phyloP scores from a whole-genome alignment of 2,329 filamentous ascomycete genomes.

The Colletotrichum coccodes region DNA sequence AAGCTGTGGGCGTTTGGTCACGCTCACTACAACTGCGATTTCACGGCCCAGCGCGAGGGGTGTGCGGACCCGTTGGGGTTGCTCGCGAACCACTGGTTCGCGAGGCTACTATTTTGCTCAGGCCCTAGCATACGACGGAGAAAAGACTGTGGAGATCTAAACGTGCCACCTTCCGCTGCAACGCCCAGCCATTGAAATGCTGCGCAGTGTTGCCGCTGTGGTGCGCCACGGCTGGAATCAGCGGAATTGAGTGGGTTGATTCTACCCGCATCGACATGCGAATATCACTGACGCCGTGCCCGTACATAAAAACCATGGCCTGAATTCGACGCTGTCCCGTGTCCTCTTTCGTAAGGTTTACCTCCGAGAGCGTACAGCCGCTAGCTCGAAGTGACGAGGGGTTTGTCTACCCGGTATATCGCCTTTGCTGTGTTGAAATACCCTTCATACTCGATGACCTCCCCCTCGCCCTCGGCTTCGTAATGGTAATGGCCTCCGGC shows the following conservation, averaged over 20 bases:
- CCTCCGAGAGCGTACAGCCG: no score
- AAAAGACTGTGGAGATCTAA: constrained; percentile 33
- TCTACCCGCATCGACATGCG: no score
- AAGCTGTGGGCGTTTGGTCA: constrained; percentile 59
- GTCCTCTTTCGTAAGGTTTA: no score
- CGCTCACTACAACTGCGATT: constrained; percentile 57
- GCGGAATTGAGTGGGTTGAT: no score
- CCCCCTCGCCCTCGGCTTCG: constrained; percentile 43
- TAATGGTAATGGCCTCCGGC: constrained; percentile 58
- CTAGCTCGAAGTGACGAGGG: not conserved
- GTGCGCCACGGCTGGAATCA: no score
- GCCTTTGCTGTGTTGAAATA: constrained; percentile 55
- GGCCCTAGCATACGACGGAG: constrained; percentile 44
- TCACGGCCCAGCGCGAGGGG: constrained; percentile 38
- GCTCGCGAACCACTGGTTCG: constrained; percentile 52
- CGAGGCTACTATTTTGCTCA: constrained; percentile 52
- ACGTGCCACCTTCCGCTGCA: no score
- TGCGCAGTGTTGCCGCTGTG: no score
- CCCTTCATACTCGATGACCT: constrained; percentile 55
- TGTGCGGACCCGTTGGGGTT: constrained; percentile 42
- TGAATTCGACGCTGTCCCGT: no score
- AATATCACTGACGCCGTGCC: no score
- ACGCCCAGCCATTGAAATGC: no score
- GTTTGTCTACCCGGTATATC: constrained; percentile 51
- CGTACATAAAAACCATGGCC: no score